Evolutionary conservation across 257 asterid species (phyloP).

Genomic region (Linderniella brevidens): DNA sequence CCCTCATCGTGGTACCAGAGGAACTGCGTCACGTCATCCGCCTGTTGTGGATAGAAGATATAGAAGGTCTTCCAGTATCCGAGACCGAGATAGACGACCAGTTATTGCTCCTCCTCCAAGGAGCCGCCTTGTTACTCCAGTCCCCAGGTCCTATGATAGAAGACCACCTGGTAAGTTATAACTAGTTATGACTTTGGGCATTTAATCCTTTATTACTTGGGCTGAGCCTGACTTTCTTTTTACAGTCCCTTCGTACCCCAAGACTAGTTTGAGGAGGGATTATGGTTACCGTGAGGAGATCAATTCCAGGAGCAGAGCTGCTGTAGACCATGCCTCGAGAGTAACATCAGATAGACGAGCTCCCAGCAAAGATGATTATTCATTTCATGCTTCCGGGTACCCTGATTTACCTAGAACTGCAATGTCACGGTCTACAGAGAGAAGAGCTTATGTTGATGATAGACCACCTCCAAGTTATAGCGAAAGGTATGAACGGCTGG

Average conservation of each 20-base stretch:
- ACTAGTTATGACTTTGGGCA: neutral
- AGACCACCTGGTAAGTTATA: constrained; percentile 67
- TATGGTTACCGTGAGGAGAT: constrained; percentile 62
- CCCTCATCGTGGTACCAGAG: constrained; percentile 48
- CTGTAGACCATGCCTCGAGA: constrained; percentile 45
- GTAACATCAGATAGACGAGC: constrained; percentile 53
- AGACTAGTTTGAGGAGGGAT: constrained; percentile 58
- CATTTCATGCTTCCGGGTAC: constrained; percentile 66
- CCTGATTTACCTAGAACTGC: constrained; percentile 66
- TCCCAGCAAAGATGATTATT: constrained; percentile 60
- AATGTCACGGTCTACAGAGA: constrained; percentile 39
- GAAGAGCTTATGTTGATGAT: constrained; percentile 79
- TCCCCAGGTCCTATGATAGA: constrained; percentile 75
- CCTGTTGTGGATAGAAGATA: constrained; percentile 51
- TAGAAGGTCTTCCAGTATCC: constrained; percentile 41
- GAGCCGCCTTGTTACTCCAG: constrained; percentile 55
- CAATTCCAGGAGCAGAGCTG: constrained; percentile 65
- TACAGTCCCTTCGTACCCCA: constrained; percentile 63
- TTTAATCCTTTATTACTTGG: neutral
- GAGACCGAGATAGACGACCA: constrained; percentile 80
- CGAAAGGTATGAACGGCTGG: constrained; percentile 48
- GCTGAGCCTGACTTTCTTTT: constrained; percentile 7
- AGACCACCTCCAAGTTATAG: constrained; percentile 61
- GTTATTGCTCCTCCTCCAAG: constrained; percentile 52
- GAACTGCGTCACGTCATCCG: constrained; percentile 38